Base-by-base conservation (phyloP, 1,284 basidiomycete species). In the Sporisorium sorghi region DNA sequence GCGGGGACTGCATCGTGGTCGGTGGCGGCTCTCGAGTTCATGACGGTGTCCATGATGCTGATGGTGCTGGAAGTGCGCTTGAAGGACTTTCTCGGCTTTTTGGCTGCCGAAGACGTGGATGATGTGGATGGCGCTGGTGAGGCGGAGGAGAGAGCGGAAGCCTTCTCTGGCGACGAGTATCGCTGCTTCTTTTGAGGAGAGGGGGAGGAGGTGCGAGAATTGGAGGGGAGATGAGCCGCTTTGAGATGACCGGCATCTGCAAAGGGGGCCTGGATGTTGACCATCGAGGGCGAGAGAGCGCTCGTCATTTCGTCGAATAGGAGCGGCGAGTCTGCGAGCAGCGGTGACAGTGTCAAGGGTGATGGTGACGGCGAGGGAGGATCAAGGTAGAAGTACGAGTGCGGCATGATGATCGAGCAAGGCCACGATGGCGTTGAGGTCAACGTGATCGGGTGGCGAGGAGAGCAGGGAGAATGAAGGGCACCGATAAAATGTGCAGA, bases 131-230 rank as follows among this genome's bases (percentile, higher is more conserved):
- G 56, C 11, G 51, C 49, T 10, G 49, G 37, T 8, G 49, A 39
- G 35, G 46, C 35, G 5, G 57, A 40, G 1, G 67, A 54, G 42
- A 54, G 49, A 14, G 39, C 14, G 8, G 55, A 49, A 32, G 51
- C 8, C 35, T 66, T 72, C 37, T 37, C 52, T 23, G 59, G 47
- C 23, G 70, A 64, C 23, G 64, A 60, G 33, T 19, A 11, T 37
- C 70, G 63, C 60, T 63, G 64, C 70, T 73, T 73, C 49, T 73
- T 73, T 40, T 63, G 56, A 58, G 70, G 70, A 1, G 70, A 73
- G 11, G 70, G 69, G 7, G 63, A 66, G 5, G 56, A 64, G 26
- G 51, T 60, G 60, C 56, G 57, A 55, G 60, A 47, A n/a, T 70
- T 40, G 9, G 57, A 39, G 23, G 30, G 33, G 35, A 54, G 44